Conservation (phyloP, 306 rosid genomes). For the Rubus idaeus region DNA sequence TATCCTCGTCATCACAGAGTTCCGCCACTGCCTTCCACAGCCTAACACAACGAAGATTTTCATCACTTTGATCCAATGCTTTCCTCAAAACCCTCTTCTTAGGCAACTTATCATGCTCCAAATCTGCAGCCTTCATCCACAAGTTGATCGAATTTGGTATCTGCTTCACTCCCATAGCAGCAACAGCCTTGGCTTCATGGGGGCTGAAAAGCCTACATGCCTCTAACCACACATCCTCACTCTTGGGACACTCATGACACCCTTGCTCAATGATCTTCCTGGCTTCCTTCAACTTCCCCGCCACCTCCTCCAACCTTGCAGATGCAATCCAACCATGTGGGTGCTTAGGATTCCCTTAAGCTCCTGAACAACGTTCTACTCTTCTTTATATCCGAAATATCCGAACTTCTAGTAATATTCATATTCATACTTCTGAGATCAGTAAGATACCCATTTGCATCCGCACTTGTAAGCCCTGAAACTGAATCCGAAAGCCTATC, state of each 20-base stretch:
- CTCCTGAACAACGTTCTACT: conserved; percentile 70
- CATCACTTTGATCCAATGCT: conserved; percentile 70
- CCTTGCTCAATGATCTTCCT: conserved; percentile 71
- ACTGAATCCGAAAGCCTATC: conserved; percentile 75
- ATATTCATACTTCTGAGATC: conserved; percentile 74
- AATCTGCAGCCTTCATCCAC: conserved; percentile 75
- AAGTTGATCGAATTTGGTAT: conserved; percentile 73
- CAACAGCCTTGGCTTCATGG: conserved; percentile 71
- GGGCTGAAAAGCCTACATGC: conserved; percentile 77
- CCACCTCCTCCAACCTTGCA: conserved; percentile 77
- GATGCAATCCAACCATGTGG: conserved; percentile 92
- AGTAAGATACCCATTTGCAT: conserved; percentile 70
- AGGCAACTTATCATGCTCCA: conserved; percentile 63
- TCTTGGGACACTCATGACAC: conserved; percentile 80
- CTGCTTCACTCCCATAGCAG: conserved; percentile 63
- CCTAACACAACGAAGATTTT: conserved; percentile 51
- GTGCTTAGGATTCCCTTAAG: conserved; percentile 71
- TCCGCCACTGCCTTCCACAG: conserved; percentile 88
- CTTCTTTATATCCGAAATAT: conserved; percentile 74
- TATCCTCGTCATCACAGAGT: conserved; percentile 69
- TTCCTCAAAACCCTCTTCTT: conserved; percentile 72
- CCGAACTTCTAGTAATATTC: conserved; percentile 78
- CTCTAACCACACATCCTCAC: conserved; percentile 85
- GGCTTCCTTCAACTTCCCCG: conserved; percentile 74
- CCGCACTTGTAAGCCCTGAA: conserved; percentile 70